A percentile compares a stretch with the other conserved stretches of the same genome.
Conservation (phyloP, 2,329 filamentous ascomycete species). For the Fusarium xyrophilum region DNA sequence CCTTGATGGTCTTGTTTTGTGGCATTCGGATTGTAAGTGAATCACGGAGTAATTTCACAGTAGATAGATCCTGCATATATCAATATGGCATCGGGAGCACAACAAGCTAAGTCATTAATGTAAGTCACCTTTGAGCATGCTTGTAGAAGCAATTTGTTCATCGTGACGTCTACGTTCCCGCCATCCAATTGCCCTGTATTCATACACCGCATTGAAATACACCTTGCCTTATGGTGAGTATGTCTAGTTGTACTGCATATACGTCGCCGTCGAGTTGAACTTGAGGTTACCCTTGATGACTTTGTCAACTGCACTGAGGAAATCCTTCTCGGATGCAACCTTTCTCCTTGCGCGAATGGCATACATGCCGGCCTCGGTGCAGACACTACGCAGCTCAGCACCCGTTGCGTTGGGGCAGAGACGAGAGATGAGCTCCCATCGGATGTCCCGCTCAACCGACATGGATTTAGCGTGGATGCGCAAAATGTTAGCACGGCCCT, state of each 20-base stretch:
- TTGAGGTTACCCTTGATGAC: conserved; percentile 99
- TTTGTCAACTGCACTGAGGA: conserved; percentile 97
- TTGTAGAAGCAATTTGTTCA: conserved; percentile 31
- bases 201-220: conserved; percentile 46
- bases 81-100: conserved; percentile 8
- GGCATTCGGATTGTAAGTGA: conserved; percentile 9
- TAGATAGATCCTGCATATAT: conserved; percentile 31
- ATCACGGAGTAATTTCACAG: conserved; percentile 7
- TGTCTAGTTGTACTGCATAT: conserved; percentile 97
- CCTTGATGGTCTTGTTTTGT: conserved; percentile 5
- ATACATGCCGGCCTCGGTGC: conserved; percentile 98
- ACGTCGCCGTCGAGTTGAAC: conserved; percentile 98
- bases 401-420: conserved; percentile 97
- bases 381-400: conserved; percentile 93
- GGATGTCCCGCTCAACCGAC: conserved; percentile 97
- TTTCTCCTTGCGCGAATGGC: conserved; percentile 93
- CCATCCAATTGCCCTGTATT: conserved; percentile 42
- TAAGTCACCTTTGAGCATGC: background rate
- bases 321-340: conserved; percentile 99
- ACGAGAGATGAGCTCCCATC: conserved; percentile 97
- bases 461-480: conserved; percentile 99
- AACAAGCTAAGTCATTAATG: background rate
- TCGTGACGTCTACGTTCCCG: conserved; percentile 37
- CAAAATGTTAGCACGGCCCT: conserved; percentile 95
- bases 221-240: conserved; percentile 29